A percentile compares a stretch with the other conserved stretches of the same genome.
phyloP scores from a whole-genome alignment of 2,329 filamentous ascomycete genomes.

The Alternaria arborescens region DNA sequence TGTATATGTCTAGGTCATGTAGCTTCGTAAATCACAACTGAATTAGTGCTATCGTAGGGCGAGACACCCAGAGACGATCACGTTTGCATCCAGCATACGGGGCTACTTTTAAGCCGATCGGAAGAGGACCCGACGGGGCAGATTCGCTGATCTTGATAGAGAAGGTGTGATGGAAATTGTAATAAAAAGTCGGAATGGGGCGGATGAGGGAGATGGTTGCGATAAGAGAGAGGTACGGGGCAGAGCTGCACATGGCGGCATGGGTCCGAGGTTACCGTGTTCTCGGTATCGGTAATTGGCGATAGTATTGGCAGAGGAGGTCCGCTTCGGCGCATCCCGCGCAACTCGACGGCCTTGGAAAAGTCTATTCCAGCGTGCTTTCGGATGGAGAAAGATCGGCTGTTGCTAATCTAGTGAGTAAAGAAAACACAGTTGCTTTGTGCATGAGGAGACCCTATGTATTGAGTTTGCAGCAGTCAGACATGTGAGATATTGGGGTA shows the following conservation, averaged over 20 bases:
- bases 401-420: neutral
- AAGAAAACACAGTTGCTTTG: neutral
- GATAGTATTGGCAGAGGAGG: neutral
- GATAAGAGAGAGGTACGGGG: conserved; percentile 8
- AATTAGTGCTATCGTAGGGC: too few species aligned
- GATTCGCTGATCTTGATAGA: neutral
- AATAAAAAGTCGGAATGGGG: neutral
- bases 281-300: conserved; percentile 20
- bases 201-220: neutral
- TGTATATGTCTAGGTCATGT: neutral
- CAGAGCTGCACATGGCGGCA: conserved; percentile 19
- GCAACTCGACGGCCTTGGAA: conserved; percentile 3
- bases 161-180: conserved; percentile 1
- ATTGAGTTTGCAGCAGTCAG: neutral
- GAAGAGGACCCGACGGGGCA: neutral
- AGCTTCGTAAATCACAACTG: neutral
- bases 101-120: neutral
- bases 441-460: neutral
- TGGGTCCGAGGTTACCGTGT: conserved; percentile 20
- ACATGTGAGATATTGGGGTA: neutral
- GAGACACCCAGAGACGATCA: neutral
- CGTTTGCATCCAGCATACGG: neutral
- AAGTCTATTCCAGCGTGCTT: neutral
- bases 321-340: conserved; percentile 10
- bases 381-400: neutral